Evolutionary conservation across 129 eudicot genomes (phyloP), one percentile per base, ranked within the genome.

Genomic region (Apium graveolens): DNA sequence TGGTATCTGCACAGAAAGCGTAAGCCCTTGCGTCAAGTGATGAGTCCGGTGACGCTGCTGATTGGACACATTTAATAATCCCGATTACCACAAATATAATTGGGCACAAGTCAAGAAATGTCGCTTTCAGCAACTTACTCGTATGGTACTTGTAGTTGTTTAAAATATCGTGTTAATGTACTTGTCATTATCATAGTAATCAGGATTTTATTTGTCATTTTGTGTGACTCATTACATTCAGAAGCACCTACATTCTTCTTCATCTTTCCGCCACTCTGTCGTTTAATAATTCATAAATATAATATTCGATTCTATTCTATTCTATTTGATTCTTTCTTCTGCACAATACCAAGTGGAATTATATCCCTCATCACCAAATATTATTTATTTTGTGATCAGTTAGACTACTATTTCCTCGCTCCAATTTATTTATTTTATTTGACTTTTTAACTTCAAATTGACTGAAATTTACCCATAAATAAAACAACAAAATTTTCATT

Each of bases 21-120:
- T 35, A 70, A 70, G 75, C 75, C 38, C 75, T 70, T 70, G 75
- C 75, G 75, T 70, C 75, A 70, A 70, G 12, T 7, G n/a, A 17
- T 35, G 26, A 37, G 4, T 34, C 75, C 14, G 2, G 32, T 60
- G 68, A 60, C 16, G 34, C 68, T 26, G 68, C 34, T 17, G 75
- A 70, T 70, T 37, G 37, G 74, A 70, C 74, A 70, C 16, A 4
- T 7, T 7, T n/a, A 8, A 20, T 8, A 35, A 21, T 70, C 7
- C 24, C 5, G 8, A 70, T 14, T 21, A 0, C 1, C 20, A 5
- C 27, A 8, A 5, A 70, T 70, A 17, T 21, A 70, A 35, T 70
- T 21, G 43, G 29, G 32, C 27, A 20, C 31, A 37, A 3, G 75
- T 70, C 44, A 39, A 21, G 27, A 70, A 1, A 38, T 60, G 68